These are phyloP conservation scores for Suillus hirtellus DNA, from an alignment of 768 basidiomycete species.

Conservation along the genomic window DNA sequence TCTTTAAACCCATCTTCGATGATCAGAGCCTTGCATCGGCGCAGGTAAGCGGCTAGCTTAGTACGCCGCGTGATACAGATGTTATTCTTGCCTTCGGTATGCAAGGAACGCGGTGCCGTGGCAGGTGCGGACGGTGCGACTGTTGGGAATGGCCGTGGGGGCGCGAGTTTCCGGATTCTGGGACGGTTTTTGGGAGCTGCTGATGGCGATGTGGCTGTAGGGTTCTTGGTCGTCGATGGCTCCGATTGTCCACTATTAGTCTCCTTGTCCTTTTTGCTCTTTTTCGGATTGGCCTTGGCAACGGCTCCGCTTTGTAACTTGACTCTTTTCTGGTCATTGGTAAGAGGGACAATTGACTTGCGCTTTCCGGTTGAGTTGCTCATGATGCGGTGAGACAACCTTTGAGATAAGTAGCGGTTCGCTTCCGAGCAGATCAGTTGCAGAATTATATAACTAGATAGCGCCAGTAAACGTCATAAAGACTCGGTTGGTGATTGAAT, in stretches of 20 bases:
- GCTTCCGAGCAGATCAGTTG: neutral
- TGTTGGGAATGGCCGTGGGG: conserved; percentile 74
- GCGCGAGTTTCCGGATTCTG: conserved; percentile 64
- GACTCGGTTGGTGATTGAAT: neutral
- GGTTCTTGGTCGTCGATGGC: neutral
- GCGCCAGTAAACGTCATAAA: neutral
- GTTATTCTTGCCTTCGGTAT: conserved; percentile 77
- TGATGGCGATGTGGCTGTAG: neutral
- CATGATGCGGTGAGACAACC: neutral
- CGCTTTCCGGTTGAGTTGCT: neutral
- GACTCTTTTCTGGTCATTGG: conserved; percentile 1
- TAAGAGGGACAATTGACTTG: neutral
- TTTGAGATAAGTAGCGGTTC: neutral
- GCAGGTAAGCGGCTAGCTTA: conserved; percentile 67
- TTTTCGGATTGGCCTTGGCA: neutral
- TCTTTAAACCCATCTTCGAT: conserved; percentile 79
- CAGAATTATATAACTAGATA: neutral
- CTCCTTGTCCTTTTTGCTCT: neutral
- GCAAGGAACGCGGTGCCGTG: conserved; percentile 78
- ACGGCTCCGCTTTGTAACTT: neutral
- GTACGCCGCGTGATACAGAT: conserved; percentile 82
- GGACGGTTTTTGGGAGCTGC: conserved; percentile 17
- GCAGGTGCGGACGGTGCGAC: conserved; percentile 75
- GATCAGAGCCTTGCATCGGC: conserved; percentile 72
- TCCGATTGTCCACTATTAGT: neutral